phyloP scores from a whole-genome alignment of 2,329 filamentous ascomycete genomes.

The Apiospora malaysiana region DNA sequence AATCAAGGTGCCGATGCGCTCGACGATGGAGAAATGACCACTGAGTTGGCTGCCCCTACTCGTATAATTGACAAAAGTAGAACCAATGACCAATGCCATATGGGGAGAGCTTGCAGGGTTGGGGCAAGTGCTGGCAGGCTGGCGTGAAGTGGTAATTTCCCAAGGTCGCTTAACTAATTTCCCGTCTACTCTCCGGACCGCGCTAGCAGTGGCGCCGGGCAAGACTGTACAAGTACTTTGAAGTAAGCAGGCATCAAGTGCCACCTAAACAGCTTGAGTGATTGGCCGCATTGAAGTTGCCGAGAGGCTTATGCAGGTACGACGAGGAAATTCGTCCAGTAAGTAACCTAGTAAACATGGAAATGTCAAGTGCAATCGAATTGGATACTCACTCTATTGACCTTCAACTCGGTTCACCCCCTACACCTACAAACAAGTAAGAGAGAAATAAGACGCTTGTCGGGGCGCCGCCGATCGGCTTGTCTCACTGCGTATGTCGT shows the following conservation, averaged over 20 bases:
- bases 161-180: constrained; percentile 22
- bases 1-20: background rate
- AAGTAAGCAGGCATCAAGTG: no score
- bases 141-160: constrained; percentile 16
- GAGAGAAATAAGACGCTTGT: background rate
- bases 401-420: background rate
- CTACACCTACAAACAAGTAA: background rate
- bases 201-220: constrained; percentile 20
- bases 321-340: background rate
- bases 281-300: constrained; percentile 10
- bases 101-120: constrained; percentile 14
- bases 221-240: no score
- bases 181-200: background rate
- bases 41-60: background rate
- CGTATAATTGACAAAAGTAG: background rate
- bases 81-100: no score
- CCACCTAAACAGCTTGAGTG: background rate
- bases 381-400: background rate
- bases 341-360: no score
- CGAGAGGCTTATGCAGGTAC: constrained; percentile 14
- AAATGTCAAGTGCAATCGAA: no score
- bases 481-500: background rate
- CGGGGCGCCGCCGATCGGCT: background rate
- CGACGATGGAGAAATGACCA: background rate
- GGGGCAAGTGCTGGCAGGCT: background rate